Conservation (phyloP, 2,329 filamentous ascomycete genomes). For the Aspergillus thermomutatus region DNA sequence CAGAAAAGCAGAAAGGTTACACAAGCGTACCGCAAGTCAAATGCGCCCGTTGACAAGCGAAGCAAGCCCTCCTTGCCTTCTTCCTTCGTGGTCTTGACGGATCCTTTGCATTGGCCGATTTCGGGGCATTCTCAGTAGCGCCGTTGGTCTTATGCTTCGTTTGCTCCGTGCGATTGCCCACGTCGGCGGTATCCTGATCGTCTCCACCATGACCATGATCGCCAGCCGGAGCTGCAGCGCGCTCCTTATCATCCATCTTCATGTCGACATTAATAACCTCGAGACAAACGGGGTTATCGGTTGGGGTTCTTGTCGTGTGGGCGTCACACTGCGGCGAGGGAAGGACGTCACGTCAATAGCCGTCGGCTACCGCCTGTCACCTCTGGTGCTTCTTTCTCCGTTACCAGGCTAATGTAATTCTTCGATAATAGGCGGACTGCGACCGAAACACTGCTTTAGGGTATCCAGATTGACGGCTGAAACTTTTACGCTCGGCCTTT, state of each 20-base stretch:
- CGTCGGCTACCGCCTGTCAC: not conserved
- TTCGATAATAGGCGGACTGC: conserved; percentile 1
- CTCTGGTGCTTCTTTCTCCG: not conserved
- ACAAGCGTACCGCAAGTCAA: conserved; percentile 87
- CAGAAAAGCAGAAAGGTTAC: conserved; percentile 6
- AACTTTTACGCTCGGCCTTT: not conserved
- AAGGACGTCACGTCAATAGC: not conserved
- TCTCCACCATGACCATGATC: conserved; percentile 37
- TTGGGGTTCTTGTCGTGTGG: not conserved
- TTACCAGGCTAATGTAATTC: not conserved
- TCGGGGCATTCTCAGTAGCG: conserved; percentile 64
- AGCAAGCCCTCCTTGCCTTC: conserved; percentile 93
- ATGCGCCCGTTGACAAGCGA: conserved; percentile 94
- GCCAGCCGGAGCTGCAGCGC: conserved; percentile 32
- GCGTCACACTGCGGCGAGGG: not conserved
- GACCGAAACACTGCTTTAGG: conserved; percentile 5
- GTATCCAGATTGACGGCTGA: conserved; percentile 14
- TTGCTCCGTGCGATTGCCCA: conserved; percentile 35
- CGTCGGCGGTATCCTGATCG: conserved; percentile 37
- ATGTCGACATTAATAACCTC: conserved; percentile 27
- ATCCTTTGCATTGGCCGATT: conserved; percentile 69
- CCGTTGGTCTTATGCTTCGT: conserved; percentile 44
- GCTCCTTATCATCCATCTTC: conserved; percentile 30
- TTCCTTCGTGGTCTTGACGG: conserved; percentile 85
- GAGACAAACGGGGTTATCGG: not conserved